Percentiles rank a stretch among this genome's conserved stretches.
phyloP scores from a whole-genome alignment of 2,329 filamentous ascomycete genomes.

The Setomelanomma holmii region DNA sequence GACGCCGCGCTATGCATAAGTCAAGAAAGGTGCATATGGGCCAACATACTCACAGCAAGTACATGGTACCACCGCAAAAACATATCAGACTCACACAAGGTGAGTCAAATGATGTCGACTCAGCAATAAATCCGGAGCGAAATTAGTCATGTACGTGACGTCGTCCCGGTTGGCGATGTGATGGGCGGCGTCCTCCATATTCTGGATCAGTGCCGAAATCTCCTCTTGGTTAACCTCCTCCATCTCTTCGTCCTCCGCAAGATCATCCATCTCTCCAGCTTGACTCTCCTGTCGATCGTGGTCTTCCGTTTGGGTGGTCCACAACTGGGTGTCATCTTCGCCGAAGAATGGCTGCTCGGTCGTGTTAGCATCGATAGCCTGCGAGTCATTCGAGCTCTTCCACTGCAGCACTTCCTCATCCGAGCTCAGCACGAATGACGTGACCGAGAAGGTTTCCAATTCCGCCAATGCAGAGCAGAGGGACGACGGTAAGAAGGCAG shows the following conservation, averaged over 20 bases:
- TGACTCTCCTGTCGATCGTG: not conserved
- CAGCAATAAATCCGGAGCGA: slow-evolving; percentile 25
- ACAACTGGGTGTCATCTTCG: slow-evolving; percentile 16
- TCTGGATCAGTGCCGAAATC: slow-evolving; percentile 16
- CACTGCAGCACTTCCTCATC: slow-evolving; percentile 1
- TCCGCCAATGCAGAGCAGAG: slow-evolving; percentile 14
- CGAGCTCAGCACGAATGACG: slow-evolving; percentile 7
- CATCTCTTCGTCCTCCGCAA: slow-evolving; percentile 17
- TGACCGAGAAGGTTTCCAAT: slow-evolving; percentile 20
- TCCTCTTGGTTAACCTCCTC: slow-evolving; percentile 18
- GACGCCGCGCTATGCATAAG: not conserved
- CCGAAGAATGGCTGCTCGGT: slow-evolving; percentile 17
- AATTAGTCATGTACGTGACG: slow-evolving; percentile 26
- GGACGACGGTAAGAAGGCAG: slow-evolving; percentile 13
- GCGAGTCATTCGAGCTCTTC: not conserved
- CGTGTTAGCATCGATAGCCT: not conserved
- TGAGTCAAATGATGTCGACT: slow-evolving; percentile 13
- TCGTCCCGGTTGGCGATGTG: slow-evolving; percentile 13
- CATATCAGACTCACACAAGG: slow-evolving; percentile 2
- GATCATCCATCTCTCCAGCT: slow-evolving; percentile 5
- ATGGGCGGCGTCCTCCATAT: slow-evolving; percentile 16
- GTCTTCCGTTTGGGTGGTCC: slow-evolving; percentile 7
- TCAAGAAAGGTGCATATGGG: not conserved
- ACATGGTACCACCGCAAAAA: not conserved
- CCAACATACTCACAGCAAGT: not conserved